Base-by-base conservation (phyloP, 805 yeast species). In the Cephaloascus fragrans region DNA sequence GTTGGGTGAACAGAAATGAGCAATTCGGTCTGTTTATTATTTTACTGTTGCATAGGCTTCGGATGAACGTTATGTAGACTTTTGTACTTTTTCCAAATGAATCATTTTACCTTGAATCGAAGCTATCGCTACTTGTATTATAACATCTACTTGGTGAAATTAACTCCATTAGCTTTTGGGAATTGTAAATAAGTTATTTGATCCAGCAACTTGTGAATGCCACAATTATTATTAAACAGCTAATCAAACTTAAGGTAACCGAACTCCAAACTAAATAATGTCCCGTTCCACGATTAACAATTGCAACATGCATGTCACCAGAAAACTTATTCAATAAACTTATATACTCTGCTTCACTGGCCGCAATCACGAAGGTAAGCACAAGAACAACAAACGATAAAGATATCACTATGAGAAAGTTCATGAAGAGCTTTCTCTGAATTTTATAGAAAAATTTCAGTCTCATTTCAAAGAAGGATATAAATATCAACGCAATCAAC, bases 1-100 rank as follows among this genome's bases (percentile, higher is more conserved):
- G 53, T 38, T 8, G 31, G 36, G 12, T 29, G 35, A 39, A 35
- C n/a, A n/a, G 31, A 26, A 26, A 12, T 26, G 31, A n/a, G 31
- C n/a, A n/a, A 26, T n/a, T n/a, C n/a, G n/a, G n/a, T n/a, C n/a
- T n/a, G n/a, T n/a, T n/a, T n/a, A n/a, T n/a, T n/a, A n/a, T n/a
- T n/a, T n/a, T n/a, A n/a, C n/a, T n/a, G n/a, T n/a, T n/a, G n/a
- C n/a, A n/a, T n/a, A n/a, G n/a, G n/a, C n/a, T n/a, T n/a, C n/a
- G n/a, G n/a, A n/a, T n/a, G n/a, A n/a, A n/a, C n/a, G n/a, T n/a
- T n/a, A n/a, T n/a, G n/a, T n/a, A n/a, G n/a, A n/a, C n/a, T n/a
- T n/a, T n/a, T n/a, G n/a, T n/a, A n/a, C n/a, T n/a, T n/a, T n/a
- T n/a, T n/a, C n/a, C n/a, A n/a, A n/a, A n/a, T n/a, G n/a, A n/a